phyloP scores from a whole-genome alignment of 495 filamentous ascomycete species.

The Niebla homalea region DNA sequence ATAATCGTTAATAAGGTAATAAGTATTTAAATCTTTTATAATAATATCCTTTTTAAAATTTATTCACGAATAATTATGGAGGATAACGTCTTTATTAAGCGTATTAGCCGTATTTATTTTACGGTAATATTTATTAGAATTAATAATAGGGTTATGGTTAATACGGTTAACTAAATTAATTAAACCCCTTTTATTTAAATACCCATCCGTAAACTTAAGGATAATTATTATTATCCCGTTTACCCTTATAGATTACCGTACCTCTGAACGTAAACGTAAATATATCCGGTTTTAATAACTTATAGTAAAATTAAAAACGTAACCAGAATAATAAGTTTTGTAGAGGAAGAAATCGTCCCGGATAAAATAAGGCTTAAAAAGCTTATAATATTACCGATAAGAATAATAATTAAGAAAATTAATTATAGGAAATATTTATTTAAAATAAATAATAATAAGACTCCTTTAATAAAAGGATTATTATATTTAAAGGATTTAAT shows the following conservation, averaged over 20 bases:
- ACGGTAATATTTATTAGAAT: too few species aligned
- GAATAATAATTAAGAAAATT: constrained; percentile 1
- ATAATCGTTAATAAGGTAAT: too few species aligned
- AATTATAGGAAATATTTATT: constrained; percentile 1
- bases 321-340: neutral
- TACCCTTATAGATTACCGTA: neutral
- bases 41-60: too few species aligned
- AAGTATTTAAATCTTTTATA: too few species aligned
- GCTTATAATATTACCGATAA: neutral
- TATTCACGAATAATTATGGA: too few species aligned
- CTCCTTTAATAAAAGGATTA: too few species aligned
- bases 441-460: neutral
- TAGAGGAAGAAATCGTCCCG: neutral
- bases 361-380: constrained; percentile 2
- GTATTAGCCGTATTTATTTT: too few species aligned
- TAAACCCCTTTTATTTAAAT: constrained; percentile 4
- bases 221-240: neutral
- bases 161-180: neutral
- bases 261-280: neutral
- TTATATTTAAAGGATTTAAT: constrained; percentile 1
- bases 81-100: too few species aligned
- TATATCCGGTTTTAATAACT: neutral
- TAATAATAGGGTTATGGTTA: too few species aligned
- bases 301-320: neutral
- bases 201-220: neutral